These are phyloP conservation scores for Skeletonema tropicum DNA, from an alignment of 108 stramenopile species.

Conservation along the genomic window DNA sequence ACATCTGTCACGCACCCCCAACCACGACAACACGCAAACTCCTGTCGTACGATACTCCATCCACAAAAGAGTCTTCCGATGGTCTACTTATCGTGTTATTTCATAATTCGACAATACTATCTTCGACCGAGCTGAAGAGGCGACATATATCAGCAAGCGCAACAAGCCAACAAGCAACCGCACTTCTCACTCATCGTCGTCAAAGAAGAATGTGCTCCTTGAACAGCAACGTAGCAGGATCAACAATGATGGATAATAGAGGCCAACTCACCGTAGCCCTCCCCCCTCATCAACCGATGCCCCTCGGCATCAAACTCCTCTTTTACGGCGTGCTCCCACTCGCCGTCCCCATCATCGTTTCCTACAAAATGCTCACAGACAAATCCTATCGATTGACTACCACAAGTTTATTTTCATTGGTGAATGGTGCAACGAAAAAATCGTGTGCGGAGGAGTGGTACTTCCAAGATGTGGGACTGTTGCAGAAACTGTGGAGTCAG, in stretches of 20 bases:
- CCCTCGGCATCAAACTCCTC: constrained; percentile 13
- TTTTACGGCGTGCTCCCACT: constrained; percentile 36
- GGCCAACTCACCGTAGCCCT: constrained; percentile 21
- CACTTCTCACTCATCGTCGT: too few species aligned
- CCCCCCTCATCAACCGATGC: neutral
- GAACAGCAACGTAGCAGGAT: neutral
- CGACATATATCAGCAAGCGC: too few species aligned
- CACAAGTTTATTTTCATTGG: constrained; percentile 13
- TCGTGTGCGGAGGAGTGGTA: constrained; percentile 25
- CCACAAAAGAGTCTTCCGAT: too few species aligned
- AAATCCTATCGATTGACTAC: constrained; percentile 16
- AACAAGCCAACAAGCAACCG: too few species aligned
- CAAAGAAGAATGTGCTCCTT: neutral
- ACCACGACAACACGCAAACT: too few species aligned
- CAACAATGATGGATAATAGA: neutral
- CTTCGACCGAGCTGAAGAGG: too few species aligned
- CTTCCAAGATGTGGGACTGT: constrained; percentile 23
- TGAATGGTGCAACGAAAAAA: constrained; percentile 5
- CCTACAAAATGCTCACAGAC: constrained; percentile 34
- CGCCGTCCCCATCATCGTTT: constrained; percentile 19
- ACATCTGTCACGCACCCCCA: too few species aligned
- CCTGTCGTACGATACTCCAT: too few species aligned
- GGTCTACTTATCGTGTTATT: too few species aligned
- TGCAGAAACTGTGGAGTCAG: constrained; percentile 22
- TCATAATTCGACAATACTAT: too few species aligned